Conservation (phyloP, 257 asterid species). For the Fraxinus americana region DNA sequence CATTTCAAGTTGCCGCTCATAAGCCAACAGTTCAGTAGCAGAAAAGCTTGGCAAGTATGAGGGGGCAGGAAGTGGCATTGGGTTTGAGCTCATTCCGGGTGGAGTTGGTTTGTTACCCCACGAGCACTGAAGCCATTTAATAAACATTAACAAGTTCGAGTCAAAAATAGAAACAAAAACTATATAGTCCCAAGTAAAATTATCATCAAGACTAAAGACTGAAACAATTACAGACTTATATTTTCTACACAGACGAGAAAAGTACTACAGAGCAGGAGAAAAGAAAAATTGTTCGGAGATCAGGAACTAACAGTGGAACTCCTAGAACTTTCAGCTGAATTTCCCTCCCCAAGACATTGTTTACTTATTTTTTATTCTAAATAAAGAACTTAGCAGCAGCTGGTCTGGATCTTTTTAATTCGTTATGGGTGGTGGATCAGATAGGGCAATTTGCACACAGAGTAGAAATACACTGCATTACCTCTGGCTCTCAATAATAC, state of each 20-base stretch:
- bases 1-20: constrained; percentile 81
- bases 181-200: not conserved
- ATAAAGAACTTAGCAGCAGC: no score
- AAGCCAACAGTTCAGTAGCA: constrained; percentile 64
- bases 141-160: not conserved
- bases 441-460: not conserved
- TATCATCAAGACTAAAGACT: not conserved
- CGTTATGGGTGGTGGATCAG: not conserved
- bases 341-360: no score
- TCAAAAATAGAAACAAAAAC: not conserved
- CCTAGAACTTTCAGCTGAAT: no score
- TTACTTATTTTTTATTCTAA: no score
- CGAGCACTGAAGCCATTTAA: constrained; percentile 55
- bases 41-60: constrained; percentile 54
- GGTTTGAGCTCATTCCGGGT: constrained; percentile 78
- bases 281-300: no score
- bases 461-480: not conserved
- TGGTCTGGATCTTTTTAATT: not conserved
- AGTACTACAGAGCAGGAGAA: no score
- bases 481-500: not conserved
- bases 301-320: no score
- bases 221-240: not conserved
- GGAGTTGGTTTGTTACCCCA: constrained; percentile 99
- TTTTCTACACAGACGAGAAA: not conserved
- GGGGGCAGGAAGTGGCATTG: constrained; percentile 86